Evolutionary conservation across 164 flowering plant genomes (phyloP).

Genomic region (Platanus orientalis): DNA sequence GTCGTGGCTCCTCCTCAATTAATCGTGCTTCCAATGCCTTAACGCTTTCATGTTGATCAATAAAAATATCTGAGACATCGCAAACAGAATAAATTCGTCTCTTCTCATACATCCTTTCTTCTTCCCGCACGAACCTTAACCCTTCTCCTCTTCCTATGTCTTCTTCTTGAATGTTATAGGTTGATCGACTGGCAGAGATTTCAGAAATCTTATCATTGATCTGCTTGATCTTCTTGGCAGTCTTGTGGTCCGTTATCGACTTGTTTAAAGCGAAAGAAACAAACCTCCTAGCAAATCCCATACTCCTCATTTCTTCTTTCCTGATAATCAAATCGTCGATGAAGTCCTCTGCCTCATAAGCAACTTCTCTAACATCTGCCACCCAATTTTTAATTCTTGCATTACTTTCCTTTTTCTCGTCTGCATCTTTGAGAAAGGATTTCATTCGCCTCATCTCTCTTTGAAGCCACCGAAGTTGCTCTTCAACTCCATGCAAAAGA

Average conservation of each 20-base stretch:
- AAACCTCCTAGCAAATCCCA: background rate
- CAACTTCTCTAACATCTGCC: background rate
- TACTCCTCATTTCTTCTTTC: background rate
- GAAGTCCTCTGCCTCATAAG: slow-evolving; percentile 6
- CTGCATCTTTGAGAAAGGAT: background rate
- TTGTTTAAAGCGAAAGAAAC: background rate
- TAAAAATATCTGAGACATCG: background rate
- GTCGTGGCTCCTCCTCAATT: too few species aligned
- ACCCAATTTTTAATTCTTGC: background rate
- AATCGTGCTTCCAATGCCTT: background rate
- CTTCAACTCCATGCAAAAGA: background rate
- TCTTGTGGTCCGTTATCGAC: background rate
- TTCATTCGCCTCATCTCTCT: background rate
- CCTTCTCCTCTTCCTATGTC: background rate
- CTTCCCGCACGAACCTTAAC: background rate
- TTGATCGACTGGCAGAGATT: background rate
- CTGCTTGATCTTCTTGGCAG: background rate
- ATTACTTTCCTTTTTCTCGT: background rate
- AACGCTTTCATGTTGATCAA: background rate
- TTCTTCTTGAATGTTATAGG: background rate
- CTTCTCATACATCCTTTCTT: background rate
- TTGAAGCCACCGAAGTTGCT: background rate
- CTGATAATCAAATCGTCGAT: background rate
- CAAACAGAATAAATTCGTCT: background rate
- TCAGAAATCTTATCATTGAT: background rate